These are phyloP conservation scores for Ganoderma multipileum DNA, from an alignment of 1,284 basidiomycete species.

Conservation along the genomic window DNA sequence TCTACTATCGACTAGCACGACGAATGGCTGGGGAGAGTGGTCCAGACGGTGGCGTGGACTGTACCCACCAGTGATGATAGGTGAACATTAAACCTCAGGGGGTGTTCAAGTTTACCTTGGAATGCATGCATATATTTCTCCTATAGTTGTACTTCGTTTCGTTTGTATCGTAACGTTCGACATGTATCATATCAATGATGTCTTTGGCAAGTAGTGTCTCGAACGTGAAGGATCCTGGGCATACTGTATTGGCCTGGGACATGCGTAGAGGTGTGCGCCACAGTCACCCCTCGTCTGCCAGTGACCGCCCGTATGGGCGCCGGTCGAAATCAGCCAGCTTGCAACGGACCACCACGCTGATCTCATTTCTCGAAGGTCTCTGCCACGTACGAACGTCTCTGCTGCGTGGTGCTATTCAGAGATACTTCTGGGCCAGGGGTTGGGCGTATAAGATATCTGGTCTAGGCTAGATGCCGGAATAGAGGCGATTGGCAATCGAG, in stretches of 20 bases:
- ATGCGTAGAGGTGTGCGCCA: background rate
- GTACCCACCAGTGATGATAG: slow-evolving; percentile 34
- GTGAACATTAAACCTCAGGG: background rate
- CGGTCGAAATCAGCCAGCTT: slow-evolving; percentile 18
- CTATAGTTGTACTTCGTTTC: background rate
- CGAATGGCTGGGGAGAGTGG: slow-evolving; percentile 27
- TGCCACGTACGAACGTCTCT: slow-evolving; percentile 17
- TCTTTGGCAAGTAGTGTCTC: background rate
- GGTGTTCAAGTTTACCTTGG: background rate
- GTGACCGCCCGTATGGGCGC: slow-evolving; percentile 21
- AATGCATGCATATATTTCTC: background rate
- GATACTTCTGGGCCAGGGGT: slow-evolving; percentile 12
- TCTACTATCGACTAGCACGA: slow-evolving; percentile 44
- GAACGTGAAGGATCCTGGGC: no score
- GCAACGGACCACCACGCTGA: slow-evolving; percentile 24
- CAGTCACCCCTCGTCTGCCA: no score
- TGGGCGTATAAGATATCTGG: slow-evolving; percentile 12
- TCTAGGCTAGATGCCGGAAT: slow-evolving; percentile 14
- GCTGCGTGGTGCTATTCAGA: slow-evolving; percentile 13
- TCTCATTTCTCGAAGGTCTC: slow-evolving; percentile 14
- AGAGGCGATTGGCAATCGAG: slow-evolving; percentile 13
- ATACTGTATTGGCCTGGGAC: no score
- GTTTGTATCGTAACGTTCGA: background rate
- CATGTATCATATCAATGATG: background rate
- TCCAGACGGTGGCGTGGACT: slow-evolving; percentile 17